Evolutionary conservation across 1,284 basidiomycete genomes (phyloP).

Genomic region (Entoloma clypeatum): DNA sequence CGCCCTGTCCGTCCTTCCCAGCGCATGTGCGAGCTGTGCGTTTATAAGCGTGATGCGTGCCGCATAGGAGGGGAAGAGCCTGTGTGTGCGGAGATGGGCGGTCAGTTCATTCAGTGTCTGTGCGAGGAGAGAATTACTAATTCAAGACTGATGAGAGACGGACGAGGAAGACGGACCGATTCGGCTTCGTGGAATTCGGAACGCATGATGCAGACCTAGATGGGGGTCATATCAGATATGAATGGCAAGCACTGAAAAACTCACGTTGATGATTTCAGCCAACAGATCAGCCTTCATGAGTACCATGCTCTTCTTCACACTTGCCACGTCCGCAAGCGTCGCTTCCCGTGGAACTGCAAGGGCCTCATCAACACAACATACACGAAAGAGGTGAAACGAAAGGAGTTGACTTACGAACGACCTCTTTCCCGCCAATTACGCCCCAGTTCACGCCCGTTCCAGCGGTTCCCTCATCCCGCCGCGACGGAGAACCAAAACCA

Average conservation of each 20-base stretch:
- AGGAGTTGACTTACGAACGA: too few relatives aligned
- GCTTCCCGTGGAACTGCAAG: conserved; percentile 52
- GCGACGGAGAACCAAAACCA: neutral
- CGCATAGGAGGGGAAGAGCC: conserved; percentile 53
- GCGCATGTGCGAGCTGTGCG: conserved; percentile 67
- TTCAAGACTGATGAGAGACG: conserved; percentile 1
- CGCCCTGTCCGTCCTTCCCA: conserved; percentile 43
- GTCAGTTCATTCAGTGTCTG: conserved; percentile 54
- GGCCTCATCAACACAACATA: too few relatives aligned
- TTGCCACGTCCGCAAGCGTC: conserved; percentile 45
- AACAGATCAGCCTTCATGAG: conserved; percentile 67
- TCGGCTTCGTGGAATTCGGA: conserved; percentile 65
- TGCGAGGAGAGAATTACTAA: neutral
- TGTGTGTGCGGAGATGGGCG: conserved; percentile 55
- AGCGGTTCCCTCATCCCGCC: neutral
- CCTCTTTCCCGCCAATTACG: too few relatives aligned
- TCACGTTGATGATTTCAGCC: conserved; percentile 60
- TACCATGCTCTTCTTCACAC: conserved; percentile 47
- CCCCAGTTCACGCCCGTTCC: too few relatives aligned
- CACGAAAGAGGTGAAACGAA: too few relatives aligned
- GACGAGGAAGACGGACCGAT: conserved; percentile 22
- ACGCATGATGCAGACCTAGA: conserved; percentile 57
- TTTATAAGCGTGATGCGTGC: conserved; percentile 63
- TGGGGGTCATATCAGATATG: neutral
- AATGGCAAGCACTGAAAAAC: conserved; percentile 19